Evolutionary conservation across 352 stramenopile species (phyloP), one percentile per base, ranked within the genome.

Genomic region (Globisporangium paddicum): DNA sequence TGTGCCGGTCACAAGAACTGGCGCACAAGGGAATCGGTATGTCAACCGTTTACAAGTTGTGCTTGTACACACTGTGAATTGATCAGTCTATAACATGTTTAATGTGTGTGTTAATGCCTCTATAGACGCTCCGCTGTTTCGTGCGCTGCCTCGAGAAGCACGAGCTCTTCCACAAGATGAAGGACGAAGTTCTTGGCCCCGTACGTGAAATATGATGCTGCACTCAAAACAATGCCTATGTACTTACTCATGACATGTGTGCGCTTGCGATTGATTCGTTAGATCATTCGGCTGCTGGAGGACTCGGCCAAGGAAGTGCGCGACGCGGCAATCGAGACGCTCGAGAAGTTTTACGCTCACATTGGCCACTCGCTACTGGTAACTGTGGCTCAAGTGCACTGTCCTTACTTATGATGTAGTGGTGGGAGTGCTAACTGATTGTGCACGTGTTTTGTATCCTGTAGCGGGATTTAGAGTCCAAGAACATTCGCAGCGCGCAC

Each of bases 291-390:
- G 23, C 52, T 91, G 9, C 63, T 95, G 0, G 82, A 93, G 64
- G 86, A 95, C 58, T 90, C 86, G 30, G 74, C 83, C 0, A 95
- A 95, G 55, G 82, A 95, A 72, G 86, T 95, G 55, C 83, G 86
- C 16, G 68, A 91, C n/a, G 66, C 83, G 2, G 78, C 78, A 6
- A 80, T 95, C 42, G 68, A 64, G 14, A 71, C 79, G 5, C 58
- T 95, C n/a, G 79, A 87, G 49, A 79, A 79, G 26, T 84, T 95
- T 55, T 95, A 93, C 67, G 61, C 70, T 7, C 69, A 84, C 55
- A 73, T 89, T 35, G 83, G 83, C 1, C 65, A 82, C 2, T 80
- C 82, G 16, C 53, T 95, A n/a, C 58, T 90, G 74, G 85, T 92
- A 76, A 19, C 51, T 10, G 7, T 4, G 9, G 18, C 40, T 46